These are phyloP conservation scores for Globisporangium heterothallicum DNA, from an alignment of 352 stramenopile species.

Conservation along the genomic window DNA sequence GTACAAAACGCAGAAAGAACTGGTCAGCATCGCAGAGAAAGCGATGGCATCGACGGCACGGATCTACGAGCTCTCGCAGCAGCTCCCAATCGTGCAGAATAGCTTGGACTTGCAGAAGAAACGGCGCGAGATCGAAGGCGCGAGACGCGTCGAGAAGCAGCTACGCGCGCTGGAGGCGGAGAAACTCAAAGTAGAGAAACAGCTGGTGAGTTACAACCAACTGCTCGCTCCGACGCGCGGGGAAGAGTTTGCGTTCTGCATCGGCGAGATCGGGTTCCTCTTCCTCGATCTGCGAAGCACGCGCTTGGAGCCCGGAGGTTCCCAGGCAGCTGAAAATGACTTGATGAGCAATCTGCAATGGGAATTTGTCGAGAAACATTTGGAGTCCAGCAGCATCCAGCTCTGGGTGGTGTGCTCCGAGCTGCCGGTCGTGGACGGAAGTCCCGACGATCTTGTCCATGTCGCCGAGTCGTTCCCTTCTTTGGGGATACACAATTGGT, in stretches of 20 bases:
- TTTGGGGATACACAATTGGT: slow-evolving; percentile 29
- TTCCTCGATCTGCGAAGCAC: slow-evolving; percentile 60
- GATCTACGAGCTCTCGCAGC: slow-evolving; percentile 31
- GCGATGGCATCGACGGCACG: slow-evolving; percentile 41
- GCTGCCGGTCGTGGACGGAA: slow-evolving; percentile 38
- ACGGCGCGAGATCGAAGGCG: slow-evolving; percentile 54
- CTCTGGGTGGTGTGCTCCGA: slow-evolving; percentile 50
- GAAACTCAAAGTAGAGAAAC: slow-evolving; percentile 40
- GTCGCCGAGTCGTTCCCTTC: not conserved
- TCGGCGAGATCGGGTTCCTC: slow-evolving; percentile 44
- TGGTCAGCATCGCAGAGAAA: slow-evolving; percentile 34
- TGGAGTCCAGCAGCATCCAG: slow-evolving; percentile 26
- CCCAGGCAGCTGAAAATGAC: slow-evolving; percentile 47
- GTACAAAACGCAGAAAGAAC: slow-evolving; percentile 13
- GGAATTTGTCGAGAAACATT: slow-evolving; percentile 43
- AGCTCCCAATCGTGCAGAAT: slow-evolving; percentile 31
- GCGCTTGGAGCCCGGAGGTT: slow-evolving; percentile 48
- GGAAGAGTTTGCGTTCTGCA: slow-evolving; percentile 46
- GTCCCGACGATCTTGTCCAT: not conserved
- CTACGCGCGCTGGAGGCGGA: slow-evolving; percentile 44
- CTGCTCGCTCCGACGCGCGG: slow-evolving; percentile 48
- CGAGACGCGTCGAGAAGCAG: slow-evolving; percentile 53
- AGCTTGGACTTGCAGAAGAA: slow-evolving; percentile 62
- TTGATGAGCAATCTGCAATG: slow-evolving; percentile 56
- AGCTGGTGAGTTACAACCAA: slow-evolving; percentile 59